Conservation (phyloP, 305 asterid species). For the Solanum hybrid region DNA sequence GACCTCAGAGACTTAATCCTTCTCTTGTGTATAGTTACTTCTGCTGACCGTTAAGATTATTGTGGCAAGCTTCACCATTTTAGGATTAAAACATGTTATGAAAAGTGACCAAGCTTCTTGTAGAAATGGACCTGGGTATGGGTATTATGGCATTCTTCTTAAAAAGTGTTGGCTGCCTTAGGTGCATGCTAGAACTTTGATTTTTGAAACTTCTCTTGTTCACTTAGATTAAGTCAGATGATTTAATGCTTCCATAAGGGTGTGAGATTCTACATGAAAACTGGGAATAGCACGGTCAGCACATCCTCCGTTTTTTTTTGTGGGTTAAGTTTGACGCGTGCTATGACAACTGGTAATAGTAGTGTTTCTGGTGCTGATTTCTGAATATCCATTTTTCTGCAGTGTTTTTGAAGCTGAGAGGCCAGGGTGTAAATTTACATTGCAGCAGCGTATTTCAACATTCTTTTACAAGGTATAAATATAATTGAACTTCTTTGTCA, state of each 20-base stretch:
- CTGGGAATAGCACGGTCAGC: background rate
- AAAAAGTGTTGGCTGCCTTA: background rate
- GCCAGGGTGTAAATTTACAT: slow-evolving; percentile 65
- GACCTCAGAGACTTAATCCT: background rate
- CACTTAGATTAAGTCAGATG: background rate
- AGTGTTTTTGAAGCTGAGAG: slow-evolving; percentile 86
- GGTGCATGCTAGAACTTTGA: background rate
- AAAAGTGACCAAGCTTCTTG: background rate
- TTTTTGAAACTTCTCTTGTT: background rate
- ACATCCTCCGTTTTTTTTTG: background rate
- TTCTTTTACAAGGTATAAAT: slow-evolving; percentile 68
- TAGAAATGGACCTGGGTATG: background rate
- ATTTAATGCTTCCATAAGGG: background rate
- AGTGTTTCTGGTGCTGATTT: background rate
- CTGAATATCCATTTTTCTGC: slow-evolving; percentile 12
- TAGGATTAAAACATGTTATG: background rate
- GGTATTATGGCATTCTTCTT: background rate
- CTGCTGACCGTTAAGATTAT: background rate
- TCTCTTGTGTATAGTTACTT: background rate
- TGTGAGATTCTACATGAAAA: background rate
- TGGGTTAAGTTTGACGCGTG: background rate
- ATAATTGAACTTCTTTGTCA: background rate
- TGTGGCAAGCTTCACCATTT: background rate
- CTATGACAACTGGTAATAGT: background rate
- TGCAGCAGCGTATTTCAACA: slow-evolving; percentile 70